These are phyloP conservation scores for Boletus rex-veris DNA, from an alignment of 768 basidiomycete species.

Conservation along the genomic window DNA sequence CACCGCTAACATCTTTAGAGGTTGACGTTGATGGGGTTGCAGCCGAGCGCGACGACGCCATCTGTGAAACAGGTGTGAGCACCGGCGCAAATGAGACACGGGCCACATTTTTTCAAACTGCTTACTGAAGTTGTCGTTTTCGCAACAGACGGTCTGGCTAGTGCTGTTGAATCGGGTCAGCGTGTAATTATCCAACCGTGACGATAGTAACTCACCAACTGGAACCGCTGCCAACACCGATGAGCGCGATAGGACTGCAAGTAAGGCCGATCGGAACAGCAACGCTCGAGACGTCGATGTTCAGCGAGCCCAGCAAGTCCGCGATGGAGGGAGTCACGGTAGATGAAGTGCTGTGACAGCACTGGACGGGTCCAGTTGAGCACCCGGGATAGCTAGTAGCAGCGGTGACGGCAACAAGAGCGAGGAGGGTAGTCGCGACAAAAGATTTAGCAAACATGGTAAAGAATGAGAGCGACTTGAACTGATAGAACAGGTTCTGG, in stretches of 20 bases:
- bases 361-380: not conserved
- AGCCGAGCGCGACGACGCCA: not conserved
- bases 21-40: not conserved
- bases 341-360: not conserved
- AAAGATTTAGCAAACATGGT: not conserved
- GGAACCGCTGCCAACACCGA: not conserved
- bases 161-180: no score
- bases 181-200: no score
- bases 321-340: not conserved
- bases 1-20: not conserved
- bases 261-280: not conserved
- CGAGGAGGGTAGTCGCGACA: slow-evolving; percentile 1
- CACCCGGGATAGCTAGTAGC: not conserved
- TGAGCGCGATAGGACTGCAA: no score
- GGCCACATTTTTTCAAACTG: not conserved
- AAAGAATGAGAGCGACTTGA: not conserved
- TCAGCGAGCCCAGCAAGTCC: not conserved
- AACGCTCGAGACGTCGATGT: not conserved
- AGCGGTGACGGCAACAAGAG: not conserved
- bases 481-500: not conserved
- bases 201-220: not conserved
- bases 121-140: no score
- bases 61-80: not conserved
- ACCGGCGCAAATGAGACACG: not conserved
- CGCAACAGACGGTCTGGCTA: no score